These are phyloP conservation scores for Emmonsia crescens DNA, from an alignment of 2,329 filamentous ascomycete species.

Conservation along the genomic window DNA sequence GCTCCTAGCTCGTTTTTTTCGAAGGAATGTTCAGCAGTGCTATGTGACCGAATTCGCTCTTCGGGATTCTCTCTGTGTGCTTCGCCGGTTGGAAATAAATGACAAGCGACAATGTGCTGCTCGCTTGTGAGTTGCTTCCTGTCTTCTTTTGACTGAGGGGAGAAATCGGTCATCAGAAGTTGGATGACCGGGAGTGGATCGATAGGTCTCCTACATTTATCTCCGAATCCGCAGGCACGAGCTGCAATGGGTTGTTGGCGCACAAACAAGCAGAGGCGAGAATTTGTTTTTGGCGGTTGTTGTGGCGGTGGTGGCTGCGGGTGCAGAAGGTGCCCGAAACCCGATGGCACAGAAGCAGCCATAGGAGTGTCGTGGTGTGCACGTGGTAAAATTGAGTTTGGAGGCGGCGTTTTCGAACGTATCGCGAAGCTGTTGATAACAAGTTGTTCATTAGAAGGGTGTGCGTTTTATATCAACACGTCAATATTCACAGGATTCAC, in stretches of 20 bases:
- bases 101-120: slow-evolving; percentile 34
- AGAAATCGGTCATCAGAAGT: slow-evolving; percentile 35
- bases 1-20: background rate
- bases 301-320: slow-evolving; percentile 20
- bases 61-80: slow-evolving; percentile 9
- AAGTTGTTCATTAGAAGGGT: background rate
- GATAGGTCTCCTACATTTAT: slow-evolving; percentile 36
- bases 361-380: slow-evolving; percentile 8
- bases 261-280: slow-evolving; percentile 32
- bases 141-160: slow-evolving; percentile 29
- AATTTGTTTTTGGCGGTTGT: slow-evolving; percentile 12
- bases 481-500: background rate
- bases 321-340: slow-evolving; percentile 29
- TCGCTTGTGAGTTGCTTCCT: slow-evolving; percentile 28
- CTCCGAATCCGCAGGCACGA: slow-evolving; percentile 37
- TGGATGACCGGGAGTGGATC: slow-evolving; percentile 40
- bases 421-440: background rate
- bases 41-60: slow-evolving; percentile 9
- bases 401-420: background rate
- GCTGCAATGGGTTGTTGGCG: slow-evolving; percentile 38
- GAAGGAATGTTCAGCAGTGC: slow-evolving; percentile 8
- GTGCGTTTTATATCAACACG: background rate
- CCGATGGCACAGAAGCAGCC: slow-evolving; percentile 22
- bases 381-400: slow-evolving; percentile 5
- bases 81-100: slow-evolving; percentile 27